Evolutionary conservation across 225 moss, liverwort and hornwort species (phyloP).

Genomic region (Pseudoscleropodium purum): DNA sequence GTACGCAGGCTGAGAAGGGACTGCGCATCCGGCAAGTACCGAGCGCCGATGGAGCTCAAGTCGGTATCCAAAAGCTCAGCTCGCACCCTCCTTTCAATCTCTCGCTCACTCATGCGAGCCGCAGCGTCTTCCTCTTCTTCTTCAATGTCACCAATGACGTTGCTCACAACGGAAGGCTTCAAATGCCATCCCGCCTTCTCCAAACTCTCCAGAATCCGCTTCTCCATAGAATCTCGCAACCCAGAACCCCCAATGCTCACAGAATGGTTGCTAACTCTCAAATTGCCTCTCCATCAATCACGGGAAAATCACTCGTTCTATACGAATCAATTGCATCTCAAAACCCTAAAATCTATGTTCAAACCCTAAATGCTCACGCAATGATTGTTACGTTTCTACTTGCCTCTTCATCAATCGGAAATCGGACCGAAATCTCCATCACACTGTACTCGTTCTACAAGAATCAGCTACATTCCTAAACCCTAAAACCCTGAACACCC

Average conservation of each 20-base stretch:
- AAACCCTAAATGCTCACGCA: background rate
- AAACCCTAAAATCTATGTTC: background rate
- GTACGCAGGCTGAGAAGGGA: constrained; percentile 30
- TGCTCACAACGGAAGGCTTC: constrained; percentile 39
- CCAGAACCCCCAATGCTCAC: background rate
- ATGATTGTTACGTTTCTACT: background rate
- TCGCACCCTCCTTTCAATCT: constrained; percentile 48
- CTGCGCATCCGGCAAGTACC: constrained; percentile 49
- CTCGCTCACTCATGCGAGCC: constrained; percentile 14
- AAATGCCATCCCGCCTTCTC: constrained; percentile 79
- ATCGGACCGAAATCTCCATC: background rate
- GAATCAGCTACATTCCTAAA: background rate
- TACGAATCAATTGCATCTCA: background rate
- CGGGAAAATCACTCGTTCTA: background rate
- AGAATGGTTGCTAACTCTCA: background rate
- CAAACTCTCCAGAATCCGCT: constrained; percentile 35
- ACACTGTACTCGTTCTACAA: background rate
- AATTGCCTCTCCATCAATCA: background rate
- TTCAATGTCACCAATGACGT: constrained; percentile 30
- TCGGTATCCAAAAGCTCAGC: constrained; percentile 64
- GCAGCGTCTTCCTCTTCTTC: constrained; percentile 22
- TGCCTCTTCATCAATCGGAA: background rate
- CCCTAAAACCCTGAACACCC: background rate
- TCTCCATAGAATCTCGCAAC: constrained; percentile 25
- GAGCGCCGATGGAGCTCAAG: constrained; percentile 48